Conservation (phyloP, 805 yeast genomes). For the Priceomyces haplophilus region DNA sequence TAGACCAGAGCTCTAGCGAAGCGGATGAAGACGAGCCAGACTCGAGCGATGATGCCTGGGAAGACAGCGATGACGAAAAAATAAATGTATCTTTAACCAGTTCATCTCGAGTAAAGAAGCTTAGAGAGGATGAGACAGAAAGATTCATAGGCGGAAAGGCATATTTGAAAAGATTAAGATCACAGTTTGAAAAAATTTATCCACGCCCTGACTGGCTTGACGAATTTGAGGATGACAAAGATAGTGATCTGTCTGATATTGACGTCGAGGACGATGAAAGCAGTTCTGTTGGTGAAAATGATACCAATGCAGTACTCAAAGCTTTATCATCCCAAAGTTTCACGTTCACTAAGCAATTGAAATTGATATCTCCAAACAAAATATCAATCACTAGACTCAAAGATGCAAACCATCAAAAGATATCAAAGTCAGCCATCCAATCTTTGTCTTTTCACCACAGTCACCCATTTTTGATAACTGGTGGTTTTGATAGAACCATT, state of each 20-base stretch:
- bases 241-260: conserved; percentile 11
- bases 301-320: conserved; percentile 29
- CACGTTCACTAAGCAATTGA: conserved; percentile 42
- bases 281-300: conserved; percentile 17
- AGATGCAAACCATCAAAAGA: conserved; percentile 75
- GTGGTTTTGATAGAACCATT: conserved; percentile 88
- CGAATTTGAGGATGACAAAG: conserved; percentile 35
- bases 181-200: conserved; percentile 69
- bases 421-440: conserved; percentile 80
- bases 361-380: conserved; percentile 63
- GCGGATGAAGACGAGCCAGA: conserved; percentile 32
- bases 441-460: conserved; percentile 79
- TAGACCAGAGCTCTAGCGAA: conserved; percentile 22
- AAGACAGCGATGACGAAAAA: conserved; percentile 87
- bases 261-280: conserved; percentile 21
- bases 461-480: conserved; percentile 80
- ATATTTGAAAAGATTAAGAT: conserved; percentile 61
- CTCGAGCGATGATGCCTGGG: conserved; percentile 55
- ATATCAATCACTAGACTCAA: conserved; percentile 78
- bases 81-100: conserved; percentile 56
- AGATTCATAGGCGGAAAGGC: conserved; percentile 53
- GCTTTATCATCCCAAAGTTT: conserved; percentile 37
- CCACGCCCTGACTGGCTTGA: conserved; percentile 85
- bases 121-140: conserved; percentile 61
- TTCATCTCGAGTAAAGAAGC: conserved; percentile 63